These are phyloP conservation scores for Chytridium lagenaria DNA, from an alignment of 371 early-diverging fungal species.

Conservation along the genomic window DNA sequence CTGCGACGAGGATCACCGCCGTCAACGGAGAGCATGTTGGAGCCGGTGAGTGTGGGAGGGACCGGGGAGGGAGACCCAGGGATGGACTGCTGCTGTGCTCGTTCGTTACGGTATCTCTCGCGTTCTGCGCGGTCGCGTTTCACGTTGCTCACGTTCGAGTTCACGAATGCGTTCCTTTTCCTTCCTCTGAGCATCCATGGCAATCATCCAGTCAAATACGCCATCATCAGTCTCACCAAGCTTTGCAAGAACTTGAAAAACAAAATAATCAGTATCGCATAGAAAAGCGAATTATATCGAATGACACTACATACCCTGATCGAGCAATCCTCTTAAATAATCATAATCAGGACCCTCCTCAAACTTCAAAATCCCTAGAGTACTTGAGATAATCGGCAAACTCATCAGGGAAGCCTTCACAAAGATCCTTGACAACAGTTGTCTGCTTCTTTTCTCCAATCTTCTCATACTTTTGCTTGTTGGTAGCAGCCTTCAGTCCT, in stretches of 20 bases:
- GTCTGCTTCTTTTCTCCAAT: slow-evolving; percentile 95
- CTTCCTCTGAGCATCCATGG: slow-evolving; percentile 50
- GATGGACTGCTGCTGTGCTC: background rate
- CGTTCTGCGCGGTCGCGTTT: slow-evolving; percentile 14
- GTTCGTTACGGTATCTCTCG: background rate
- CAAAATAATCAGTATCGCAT: background rate
- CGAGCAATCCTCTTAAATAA: slow-evolving; percentile 79
- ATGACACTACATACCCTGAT: background rate
- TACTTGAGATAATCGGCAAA: slow-evolving; percentile 87
- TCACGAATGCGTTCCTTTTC: slow-evolving; percentile 48
- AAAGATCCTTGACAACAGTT: slow-evolving; percentile 81
- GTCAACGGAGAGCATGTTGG: slow-evolving; percentile 18
- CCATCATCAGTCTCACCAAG: slow-evolving; percentile 85
- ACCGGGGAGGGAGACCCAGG: slow-evolving; percentile 8
- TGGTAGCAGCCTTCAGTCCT: slow-evolving; percentile 92
- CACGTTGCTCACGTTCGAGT: slow-evolving; percentile 1
- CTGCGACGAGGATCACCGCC: background rate
- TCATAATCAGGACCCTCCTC: slow-evolving; percentile 93
- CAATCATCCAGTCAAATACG: slow-evolving; percentile 92
- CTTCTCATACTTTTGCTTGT: slow-evolving; percentile 94
- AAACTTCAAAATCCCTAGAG: slow-evolving; percentile 83
- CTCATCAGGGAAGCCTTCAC: slow-evolving; percentile 70
- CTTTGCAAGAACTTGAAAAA: slow-evolving; percentile 66
- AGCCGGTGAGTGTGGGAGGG: background rate
- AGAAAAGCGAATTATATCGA: background rate